Conservation (phyloP, 179 eudicot species). For the Carnegiea gigantea region DNA sequence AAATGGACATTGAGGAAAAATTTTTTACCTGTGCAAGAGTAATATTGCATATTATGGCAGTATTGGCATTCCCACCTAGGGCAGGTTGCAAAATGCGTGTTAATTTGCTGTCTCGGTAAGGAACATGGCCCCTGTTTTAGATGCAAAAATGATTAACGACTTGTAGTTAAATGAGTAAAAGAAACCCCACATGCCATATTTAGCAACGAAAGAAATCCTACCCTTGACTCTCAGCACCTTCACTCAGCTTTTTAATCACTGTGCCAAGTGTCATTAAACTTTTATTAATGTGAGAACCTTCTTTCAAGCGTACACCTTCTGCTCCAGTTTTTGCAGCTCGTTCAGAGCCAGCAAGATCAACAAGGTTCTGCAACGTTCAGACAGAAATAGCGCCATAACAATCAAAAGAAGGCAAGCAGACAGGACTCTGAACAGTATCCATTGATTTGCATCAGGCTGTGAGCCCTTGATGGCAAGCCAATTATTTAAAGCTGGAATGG, state of each 20-base stretch:
- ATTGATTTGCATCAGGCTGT: neutral
- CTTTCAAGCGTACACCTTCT: conserved; percentile 98
- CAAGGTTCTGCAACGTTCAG: conserved; percentile 62
- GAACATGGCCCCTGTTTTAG: conserved; percentile 85
- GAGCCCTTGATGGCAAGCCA: neutral
- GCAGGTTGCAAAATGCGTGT: conserved; percentile 98
- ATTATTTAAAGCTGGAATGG: neutral
- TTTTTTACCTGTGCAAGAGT: conserved; percentile 85
- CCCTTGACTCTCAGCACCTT: conserved; percentile 99
- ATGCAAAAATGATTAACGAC: conserved; percentile 8
- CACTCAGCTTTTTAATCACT: conserved; percentile 93
- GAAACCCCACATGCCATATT: neutral
- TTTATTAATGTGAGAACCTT: conserved; percentile 96
- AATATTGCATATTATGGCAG: conserved; percentile 93
- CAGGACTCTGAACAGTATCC: conserved; percentile 5
- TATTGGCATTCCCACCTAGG: conserved; percentile 95
- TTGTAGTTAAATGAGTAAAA: conserved; percentile 1
- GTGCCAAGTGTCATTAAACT: conserved; percentile 98
- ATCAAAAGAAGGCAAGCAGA: conserved; percentile 13
- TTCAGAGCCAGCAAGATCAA: conserved; percentile 99
- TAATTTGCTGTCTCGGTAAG: conserved; percentile 96
- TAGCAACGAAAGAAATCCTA: conserved; percentile 35
- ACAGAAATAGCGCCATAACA: neutral
- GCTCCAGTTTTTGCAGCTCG: conserved; percentile 99
- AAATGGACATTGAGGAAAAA: neutral